phyloP scores from a whole-genome alignment of 2,329 filamentous ascomycete genomes.

The Aspergillus costaricaensis region DNA sequence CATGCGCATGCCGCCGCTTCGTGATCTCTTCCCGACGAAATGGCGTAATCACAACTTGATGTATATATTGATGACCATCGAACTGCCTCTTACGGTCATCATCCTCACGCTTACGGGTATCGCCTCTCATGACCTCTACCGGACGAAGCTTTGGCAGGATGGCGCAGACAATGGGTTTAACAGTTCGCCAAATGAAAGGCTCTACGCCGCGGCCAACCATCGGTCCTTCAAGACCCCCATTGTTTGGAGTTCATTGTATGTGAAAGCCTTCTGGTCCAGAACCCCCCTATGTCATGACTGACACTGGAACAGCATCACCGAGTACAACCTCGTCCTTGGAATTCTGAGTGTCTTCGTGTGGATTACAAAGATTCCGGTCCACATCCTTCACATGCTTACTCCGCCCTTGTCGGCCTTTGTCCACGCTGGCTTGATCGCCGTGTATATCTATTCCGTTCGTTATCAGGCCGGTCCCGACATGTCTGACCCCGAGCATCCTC shows the following conservation, averaged over 20 bases:
- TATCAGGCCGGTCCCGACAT: conserved; percentile 61
- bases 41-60: conserved; percentile 57
- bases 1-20: conserved; percentile 16
- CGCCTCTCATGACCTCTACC: conserved; percentile 62
- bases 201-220: conserved; percentile 64
- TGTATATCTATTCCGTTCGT: conserved; percentile 59
- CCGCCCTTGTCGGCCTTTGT: conserved; percentile 57
- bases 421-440: conserved; percentile 52
- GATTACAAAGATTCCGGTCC: conserved; percentile 59
- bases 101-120: conserved; percentile 63
- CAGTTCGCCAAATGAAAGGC: conserved; percentile 56
- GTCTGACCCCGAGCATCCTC: conserved; percentile 56
- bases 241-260: conserved; percentile 64
- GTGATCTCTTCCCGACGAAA: conserved; percentile 53
- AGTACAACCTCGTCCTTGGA: conserved; percentile 63
- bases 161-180: conserved; percentile 64
- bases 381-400: conserved; percentile 58
- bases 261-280: conserved; percentile 3
- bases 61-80: conserved; percentile 55
- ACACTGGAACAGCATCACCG: conserved; percentile 53
- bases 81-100: conserved; percentile 60
- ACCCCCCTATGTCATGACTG: conserved; percentile 9
- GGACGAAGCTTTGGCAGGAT: conserved; percentile 63
- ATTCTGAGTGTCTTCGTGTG: conserved; percentile 64
- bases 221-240: conserved; percentile 54